Conservation (phyloP, 352 stramenopile species). For the Globisporangium okanoganense region DNA sequence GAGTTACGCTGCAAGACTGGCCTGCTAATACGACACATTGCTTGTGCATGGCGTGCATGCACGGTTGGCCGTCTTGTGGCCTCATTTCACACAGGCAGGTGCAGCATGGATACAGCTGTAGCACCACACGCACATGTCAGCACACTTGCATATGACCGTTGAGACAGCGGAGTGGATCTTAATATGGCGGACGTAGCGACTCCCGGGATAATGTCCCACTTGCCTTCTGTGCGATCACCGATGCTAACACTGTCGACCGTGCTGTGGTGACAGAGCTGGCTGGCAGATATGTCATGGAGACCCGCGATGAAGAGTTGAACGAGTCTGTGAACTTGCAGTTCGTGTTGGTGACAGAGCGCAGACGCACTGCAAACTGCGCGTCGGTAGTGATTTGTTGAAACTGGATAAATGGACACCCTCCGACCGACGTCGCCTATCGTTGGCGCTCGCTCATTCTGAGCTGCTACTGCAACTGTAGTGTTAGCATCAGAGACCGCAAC, state of each 20-base stretch:
- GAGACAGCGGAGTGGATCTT: conserved; percentile 9
- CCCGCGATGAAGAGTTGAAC: conserved; percentile 41
- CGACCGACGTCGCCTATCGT: conserved; percentile 36
- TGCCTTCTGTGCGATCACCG: conserved; percentile 21
- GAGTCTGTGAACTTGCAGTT: conserved; percentile 25
- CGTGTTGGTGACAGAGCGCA: conserved; percentile 29
- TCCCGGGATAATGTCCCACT: conserved; percentile 34
- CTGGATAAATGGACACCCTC: conserved; percentile 35
- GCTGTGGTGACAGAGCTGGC: conserved; percentile 18
- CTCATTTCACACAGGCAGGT: no score
- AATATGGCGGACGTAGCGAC: conserved; percentile 17
- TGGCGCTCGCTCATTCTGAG: conserved; percentile 32
- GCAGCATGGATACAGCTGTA: no score
- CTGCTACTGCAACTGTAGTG: conserved; percentile 16
- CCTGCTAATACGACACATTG: no score
- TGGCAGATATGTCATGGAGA: conserved; percentile 40
- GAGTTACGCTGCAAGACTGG: no score
- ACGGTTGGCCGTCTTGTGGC: no score
- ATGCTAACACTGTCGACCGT: conserved; percentile 23
- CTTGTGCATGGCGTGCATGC: no score
- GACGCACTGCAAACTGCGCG: conserved; percentile 34
- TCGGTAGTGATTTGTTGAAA: conserved; percentile 34
- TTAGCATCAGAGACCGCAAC: conserved; percentile 28
- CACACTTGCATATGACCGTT: no score
- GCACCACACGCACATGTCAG: conserved; percentile 38